A percentile compares a stretch with the other conserved stretches of the same genome.
Conservation (phyloP, 1,284 basidiomycete genomes). For the Rhodotorula sp. region DNA sequence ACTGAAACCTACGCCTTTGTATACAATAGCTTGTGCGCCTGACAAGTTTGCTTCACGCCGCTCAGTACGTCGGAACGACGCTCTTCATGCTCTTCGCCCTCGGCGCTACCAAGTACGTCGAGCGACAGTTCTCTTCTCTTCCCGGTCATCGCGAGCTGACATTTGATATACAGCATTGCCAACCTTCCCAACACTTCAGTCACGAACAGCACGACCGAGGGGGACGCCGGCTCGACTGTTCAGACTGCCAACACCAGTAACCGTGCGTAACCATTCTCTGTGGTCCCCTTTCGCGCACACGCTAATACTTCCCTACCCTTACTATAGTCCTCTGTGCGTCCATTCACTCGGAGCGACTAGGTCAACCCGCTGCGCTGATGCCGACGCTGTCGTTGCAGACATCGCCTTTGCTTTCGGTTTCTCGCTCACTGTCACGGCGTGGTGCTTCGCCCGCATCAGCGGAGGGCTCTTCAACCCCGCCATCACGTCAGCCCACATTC, state of each 20-base stretch:
- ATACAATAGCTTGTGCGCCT: too few relatives aligned
- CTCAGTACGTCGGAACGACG: constrained; percentile 32
- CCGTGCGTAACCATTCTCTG: not conserved
- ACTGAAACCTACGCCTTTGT: too few relatives aligned
- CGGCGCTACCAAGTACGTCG: constrained; percentile 4
- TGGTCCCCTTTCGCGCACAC: too few relatives aligned
- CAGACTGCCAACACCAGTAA: constrained; percentile 10
- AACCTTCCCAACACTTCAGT: constrained; percentile 8
- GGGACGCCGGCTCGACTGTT: not conserved
- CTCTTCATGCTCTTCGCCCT: constrained; percentile 32
- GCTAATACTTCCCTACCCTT: too few relatives aligned
- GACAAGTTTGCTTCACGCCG: too few relatives aligned
- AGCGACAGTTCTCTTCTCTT: not conserved
- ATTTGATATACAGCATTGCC: constrained; percentile 2
- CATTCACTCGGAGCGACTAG: too few relatives aligned
- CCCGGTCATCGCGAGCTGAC: not conserved
- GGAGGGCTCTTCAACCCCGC: constrained; percentile 63
- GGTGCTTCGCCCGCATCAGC: constrained; percentile 51
- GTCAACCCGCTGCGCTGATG: too few relatives aligned
- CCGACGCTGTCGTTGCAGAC: constrained; percentile 2
- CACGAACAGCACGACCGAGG: not conserved
- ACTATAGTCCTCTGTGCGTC: too few relatives aligned
- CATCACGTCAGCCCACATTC: constrained; percentile 47
- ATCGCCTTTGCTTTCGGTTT: constrained; percentile 53
- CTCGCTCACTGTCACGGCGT: constrained; percentile 64